Percentiles rank a stretch among this genome's conserved stretches.
These are phyloP conservation scores for Starmerella davenportii DNA, from an alignment of 805 yeast species.

Conservation along the genomic window DNA sequence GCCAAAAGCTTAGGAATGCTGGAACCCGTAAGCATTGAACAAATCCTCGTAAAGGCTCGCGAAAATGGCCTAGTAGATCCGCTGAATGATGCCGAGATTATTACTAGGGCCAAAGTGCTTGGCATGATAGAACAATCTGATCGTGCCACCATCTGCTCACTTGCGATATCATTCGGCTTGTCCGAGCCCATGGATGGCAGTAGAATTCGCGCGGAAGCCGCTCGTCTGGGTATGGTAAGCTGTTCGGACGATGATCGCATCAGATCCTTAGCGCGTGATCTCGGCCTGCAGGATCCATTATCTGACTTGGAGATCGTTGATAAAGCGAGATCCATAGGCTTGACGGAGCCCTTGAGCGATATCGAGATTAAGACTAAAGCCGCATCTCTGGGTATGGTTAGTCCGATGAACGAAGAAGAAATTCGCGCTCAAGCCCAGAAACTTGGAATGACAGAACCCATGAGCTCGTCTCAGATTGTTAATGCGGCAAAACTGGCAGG, in stretches of 20 bases:
- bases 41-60: slow-evolving; percentile 6
- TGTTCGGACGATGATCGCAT: slow-evolving; percentile 2
- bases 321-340: slow-evolving; percentile 4
- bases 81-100: slow-evolving; percentile 1
- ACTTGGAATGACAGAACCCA: slow-evolving; percentile 15
- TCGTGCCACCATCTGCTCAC: slow-evolving; percentile 2
- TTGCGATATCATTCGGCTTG: slow-evolving; percentile 15
- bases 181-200: slow-evolving; percentile 5
- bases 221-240: slow-evolving; percentile 2
- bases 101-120: neutral
- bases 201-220: slow-evolving; percentile 1
- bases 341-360: slow-evolving; percentile 5
- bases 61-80: slow-evolving; percentile 47
- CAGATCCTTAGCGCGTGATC: slow-evolving; percentile 15
- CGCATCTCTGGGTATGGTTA: slow-evolving; percentile 13
- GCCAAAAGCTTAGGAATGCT: slow-evolving; percentile 11
- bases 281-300: slow-evolving; percentile 9
- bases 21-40: slow-evolving; percentile 4
- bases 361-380: slow-evolving; percentile 8
- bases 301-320: slow-evolving; percentile 2
- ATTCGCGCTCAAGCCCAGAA: slow-evolving; percentile 8
- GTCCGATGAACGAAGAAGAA: slow-evolving; percentile 2
- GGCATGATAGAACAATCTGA: neutral
- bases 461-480: slow-evolving; percentile 1
- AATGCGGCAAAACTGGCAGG: slow-evolving; percentile 1